Evolutionary conservation across 305 asterid genomes (phyloP).

Genomic region (Withania somnifera): DNA sequence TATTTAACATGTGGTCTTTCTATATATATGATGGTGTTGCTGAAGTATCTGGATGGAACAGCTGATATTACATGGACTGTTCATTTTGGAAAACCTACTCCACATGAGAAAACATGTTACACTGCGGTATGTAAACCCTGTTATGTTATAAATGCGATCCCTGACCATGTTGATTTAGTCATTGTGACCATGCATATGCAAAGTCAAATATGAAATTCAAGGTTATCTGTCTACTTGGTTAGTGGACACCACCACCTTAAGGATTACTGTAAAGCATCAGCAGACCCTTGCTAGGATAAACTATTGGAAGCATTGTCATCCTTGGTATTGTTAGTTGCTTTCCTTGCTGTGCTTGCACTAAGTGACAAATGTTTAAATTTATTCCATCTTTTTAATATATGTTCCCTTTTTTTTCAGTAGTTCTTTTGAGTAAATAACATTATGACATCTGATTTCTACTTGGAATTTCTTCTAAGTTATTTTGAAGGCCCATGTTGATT

Average conservation of each 20-base stretch:
- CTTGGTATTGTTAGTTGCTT: not conserved
- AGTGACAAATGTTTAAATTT: not conserved
- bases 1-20: slow-evolving; percentile 2
- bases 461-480: not conserved
- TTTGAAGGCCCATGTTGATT: not conserved
- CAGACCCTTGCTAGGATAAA: not conserved
- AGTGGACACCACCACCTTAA: not conserved
- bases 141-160: too few species aligned
- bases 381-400: not conserved
- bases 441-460: not conserved
- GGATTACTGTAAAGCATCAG: not conserved
- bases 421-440: not conserved
- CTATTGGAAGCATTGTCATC: not conserved
- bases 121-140: slow-evolving; percentile 71
- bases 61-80: slow-evolving; percentile 95
- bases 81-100: slow-evolving; percentile 82
- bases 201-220: too few species aligned
- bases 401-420: not conserved
- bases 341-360: not conserved
- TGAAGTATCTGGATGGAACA: slow-evolving; percentile 93
- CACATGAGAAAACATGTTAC: slow-evolving; percentile 93
- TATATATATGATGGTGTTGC: slow-evolving; percentile 10
- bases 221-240: not conserved
- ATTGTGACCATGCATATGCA: too few species aligned
- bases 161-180: too few species aligned